Evolutionary conservation across 345 rosid species (phyloP), one percentile per base, ranked within the genome.

Genomic region (Aquilaria sinensis): DNA sequence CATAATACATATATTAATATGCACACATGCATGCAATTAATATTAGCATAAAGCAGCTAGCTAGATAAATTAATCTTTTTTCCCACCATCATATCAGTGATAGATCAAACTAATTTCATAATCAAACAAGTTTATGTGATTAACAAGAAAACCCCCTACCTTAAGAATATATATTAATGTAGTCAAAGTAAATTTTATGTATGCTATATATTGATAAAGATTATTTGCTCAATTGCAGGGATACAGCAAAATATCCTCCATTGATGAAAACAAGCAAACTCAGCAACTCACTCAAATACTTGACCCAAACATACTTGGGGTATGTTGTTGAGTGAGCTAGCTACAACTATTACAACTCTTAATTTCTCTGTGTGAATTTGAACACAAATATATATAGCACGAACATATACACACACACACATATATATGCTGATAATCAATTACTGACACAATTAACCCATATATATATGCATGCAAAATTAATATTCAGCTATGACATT

Each of bases 201-300:
- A 23, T 23, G 23, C 23, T 23, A 23, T 23, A 23, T 23, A 23
- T 23, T 23, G 23, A 23, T 23, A 23, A 23, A 23, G 23, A 23
- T 23, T 23, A 23, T 23, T 23, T 23, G 23, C 1, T 23, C 23
- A 23, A 23, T 3, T 69, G 59, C 69, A 93, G 98, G 81, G 97
- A 93, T 63, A 83, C 88, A 11, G 87, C 97, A 15, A 78, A 84
- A 67, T 88, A 90, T 48, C 97, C 97, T 46, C 97, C 98, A 6
- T 66, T 93, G 71, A 78, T 93, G 98, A 93, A 90, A 74, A 85
- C 98, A 63, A 90, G 92, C 92, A 87, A 86, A 85, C 97, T 93
- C 56, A 87, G 92, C 81, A 86, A 93, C 76, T 79, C 98, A 53
- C 94, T 93, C 64, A 93, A 81, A 71, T 83, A 90, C 76, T 72